Evolutionary conservation across 2,329 filamentous ascomycete genomes (phyloP).

Genomic region (Ophiostoma tasmaniense): DNA sequence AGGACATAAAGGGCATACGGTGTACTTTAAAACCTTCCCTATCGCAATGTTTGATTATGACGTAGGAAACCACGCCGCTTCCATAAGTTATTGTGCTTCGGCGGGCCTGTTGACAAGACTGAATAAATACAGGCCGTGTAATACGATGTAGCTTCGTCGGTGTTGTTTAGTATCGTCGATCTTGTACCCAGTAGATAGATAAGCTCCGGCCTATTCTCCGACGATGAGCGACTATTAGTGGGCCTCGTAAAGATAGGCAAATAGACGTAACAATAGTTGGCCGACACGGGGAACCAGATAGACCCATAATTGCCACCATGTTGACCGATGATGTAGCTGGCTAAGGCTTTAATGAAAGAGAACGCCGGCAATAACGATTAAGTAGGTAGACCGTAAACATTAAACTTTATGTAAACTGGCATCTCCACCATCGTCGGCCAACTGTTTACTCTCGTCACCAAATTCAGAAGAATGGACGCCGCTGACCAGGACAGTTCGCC

Average conservation of each 20-base stretch:
- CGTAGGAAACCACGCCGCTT: too few relatives aligned
- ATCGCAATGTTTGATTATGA: too few relatives aligned
- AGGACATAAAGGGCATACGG: background rate
- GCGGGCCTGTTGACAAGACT: too few relatives aligned
- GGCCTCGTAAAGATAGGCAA: background rate
- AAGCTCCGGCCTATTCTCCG: background rate
- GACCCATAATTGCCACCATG: background rate
- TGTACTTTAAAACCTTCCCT: too few relatives aligned
- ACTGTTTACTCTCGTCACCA: background rate
- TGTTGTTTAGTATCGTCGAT: background rate
- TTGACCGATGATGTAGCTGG: background rate
- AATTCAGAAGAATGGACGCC: background rate
- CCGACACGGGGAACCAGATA: background rate
- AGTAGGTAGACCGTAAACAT: background rate
- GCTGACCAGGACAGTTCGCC: slow-evolving; percentile 23
- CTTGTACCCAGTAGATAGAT: background rate
- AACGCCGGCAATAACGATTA: background rate
- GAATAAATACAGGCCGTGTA: too few relatives aligned
- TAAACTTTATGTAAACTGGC: background rate
- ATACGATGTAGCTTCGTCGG: background rate
- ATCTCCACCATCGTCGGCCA: background rate
- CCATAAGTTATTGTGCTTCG: too few relatives aligned
- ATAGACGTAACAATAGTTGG: background rate
- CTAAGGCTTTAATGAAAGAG: background rate
- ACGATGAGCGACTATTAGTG: background rate